Evolutionary conservation across 2,329 filamentous ascomycete species (phyloP).

Genomic region (Fusarium sp.): DNA sequence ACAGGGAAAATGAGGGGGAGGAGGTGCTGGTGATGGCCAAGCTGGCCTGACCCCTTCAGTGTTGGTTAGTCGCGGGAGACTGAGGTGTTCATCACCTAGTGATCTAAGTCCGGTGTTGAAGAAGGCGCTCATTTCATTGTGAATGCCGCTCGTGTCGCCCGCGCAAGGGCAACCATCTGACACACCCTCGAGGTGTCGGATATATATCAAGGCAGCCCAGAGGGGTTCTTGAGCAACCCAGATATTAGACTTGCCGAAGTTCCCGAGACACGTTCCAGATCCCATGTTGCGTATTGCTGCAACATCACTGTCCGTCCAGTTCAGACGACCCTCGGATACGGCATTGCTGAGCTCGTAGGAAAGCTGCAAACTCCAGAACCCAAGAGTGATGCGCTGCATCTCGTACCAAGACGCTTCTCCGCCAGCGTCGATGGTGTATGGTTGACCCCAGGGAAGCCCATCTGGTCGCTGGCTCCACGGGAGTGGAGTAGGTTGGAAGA

Average conservation of each 20-base stretch:
- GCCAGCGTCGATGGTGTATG: slow-evolving; percentile 15
- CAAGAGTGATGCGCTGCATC: slow-evolving; percentile 13
- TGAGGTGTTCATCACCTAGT: neutral
- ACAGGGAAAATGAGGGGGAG: slow-evolving; percentile 4
- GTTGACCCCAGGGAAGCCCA: slow-evolving; percentile 9
- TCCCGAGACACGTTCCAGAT: neutral
- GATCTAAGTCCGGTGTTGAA: slow-evolving; percentile 17
- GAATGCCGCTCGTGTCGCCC: slow-evolving; percentile 2
- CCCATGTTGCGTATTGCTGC: slow-evolving; percentile 19
- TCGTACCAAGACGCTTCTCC: slow-evolving; percentile 28
- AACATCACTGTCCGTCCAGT: slow-evolving; percentile 12
- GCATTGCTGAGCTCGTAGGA: slow-evolving; percentile 32
- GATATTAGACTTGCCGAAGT: neutral
- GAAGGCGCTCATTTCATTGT: slow-evolving; percentile 7
- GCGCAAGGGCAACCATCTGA: slow-evolving; percentile 8
- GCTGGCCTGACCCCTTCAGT: fast-evolving
- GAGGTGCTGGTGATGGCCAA: neutral
- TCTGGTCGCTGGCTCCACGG: slow-evolving; percentile 14
- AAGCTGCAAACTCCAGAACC: slow-evolving; percentile 25
- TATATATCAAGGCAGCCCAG: slow-evolving; percentile 20
- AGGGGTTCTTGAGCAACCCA: slow-evolving; percentile 14
- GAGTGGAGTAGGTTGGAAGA: neutral
- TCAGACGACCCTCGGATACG: slow-evolving; percentile 8
- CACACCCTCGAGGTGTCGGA: neutral
- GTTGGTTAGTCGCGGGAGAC: neutral